These are phyloP conservation scores for Arachnomyces sp. DNA, from an alignment of 2,329 filamentous ascomycete species.

Conservation along the genomic window DNA sequence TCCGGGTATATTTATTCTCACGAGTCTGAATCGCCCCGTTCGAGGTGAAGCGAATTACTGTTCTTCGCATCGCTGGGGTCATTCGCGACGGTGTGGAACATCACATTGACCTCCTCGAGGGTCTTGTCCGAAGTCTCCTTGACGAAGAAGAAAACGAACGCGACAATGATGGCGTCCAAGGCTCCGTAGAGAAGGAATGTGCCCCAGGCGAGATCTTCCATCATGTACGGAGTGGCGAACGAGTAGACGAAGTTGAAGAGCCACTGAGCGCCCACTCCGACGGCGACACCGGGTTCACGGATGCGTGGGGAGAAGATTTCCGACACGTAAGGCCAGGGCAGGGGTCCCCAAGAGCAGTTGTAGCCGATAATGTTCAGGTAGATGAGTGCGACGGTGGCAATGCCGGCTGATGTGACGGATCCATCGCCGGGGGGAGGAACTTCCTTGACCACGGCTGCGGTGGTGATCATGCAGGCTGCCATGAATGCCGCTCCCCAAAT, in stretches of 20 bases:
- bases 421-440: conserved; percentile 26
- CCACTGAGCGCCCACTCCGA: conserved; percentile 34
- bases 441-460: conserved; percentile 39
- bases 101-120: conserved; percentile 48
- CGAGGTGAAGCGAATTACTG: too few species aligned
- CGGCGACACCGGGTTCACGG: conserved; percentile 32
- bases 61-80: too few species aligned
- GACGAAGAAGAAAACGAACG: conserved; percentile 48
- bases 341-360: conserved; percentile 35
- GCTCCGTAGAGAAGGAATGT: conserved; percentile 37
- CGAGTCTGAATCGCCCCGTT: too few species aligned
- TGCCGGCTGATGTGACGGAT: conserved; percentile 40
- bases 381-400: conserved; percentile 47
- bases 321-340: conserved; percentile 32
- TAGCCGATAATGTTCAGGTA: conserved; percentile 47
- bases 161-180: conserved; percentile 38
- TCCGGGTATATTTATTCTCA: too few species aligned
- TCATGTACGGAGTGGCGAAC: conserved; percentile 35
- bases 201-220: conserved; percentile 42
- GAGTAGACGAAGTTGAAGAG: conserved; percentile 36
- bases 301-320: conserved; percentile 34
- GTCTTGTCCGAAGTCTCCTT: conserved; percentile 50
- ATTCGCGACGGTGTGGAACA: conserved; percentile 33
- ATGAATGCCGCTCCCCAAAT: conserved; percentile 40
- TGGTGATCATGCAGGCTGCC: conserved; percentile 41